These are phyloP conservation scores for Phycomyces nitens DNA, from an alignment of 192 early-diverging fungal species.

Conservation along the genomic window DNA sequence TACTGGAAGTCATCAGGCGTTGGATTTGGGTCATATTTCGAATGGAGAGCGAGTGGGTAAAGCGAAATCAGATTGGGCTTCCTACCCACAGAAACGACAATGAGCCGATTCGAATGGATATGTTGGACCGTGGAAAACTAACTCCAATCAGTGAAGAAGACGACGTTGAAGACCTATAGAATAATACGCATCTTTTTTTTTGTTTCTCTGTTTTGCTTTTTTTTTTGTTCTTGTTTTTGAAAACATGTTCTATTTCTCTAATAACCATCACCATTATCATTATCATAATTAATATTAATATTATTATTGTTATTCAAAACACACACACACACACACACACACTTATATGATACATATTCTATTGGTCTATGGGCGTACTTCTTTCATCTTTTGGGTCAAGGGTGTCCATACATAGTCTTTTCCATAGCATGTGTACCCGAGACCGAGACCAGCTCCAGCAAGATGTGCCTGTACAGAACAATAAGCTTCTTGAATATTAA, in stretches of 20 bases:
- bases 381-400: slow-evolving; percentile 25
- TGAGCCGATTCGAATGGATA: neutral
- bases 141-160: slow-evolving; percentile 16
- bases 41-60: slow-evolving; percentile 79
- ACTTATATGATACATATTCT: too few relatives aligned
- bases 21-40: slow-evolving; percentile 97
- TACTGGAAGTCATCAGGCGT: slow-evolving; percentile 77
- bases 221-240: neutral
- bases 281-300: too few relatives aligned
- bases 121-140: slow-evolving; percentile 2
- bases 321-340: too few relatives aligned
- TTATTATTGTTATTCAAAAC: too few relatives aligned
- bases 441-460: slow-evolving; percentile 60
- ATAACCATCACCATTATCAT: too few relatives aligned
- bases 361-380: slow-evolving; percentile 2
- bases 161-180: neutral
- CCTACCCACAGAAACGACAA: neutral
- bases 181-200: too few relatives aligned
- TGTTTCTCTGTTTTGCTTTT: slow-evolving; percentile 1
- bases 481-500: neutral
- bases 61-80: slow-evolving; percentile 21
- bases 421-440: slow-evolving; percentile 56
- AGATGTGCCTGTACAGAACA: slow-evolving; percentile 52
- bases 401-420: slow-evolving; percentile 42
- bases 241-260: neutral